Conservation (phyloP, 129 eudicot species). For the Tagetes patula region DNA sequence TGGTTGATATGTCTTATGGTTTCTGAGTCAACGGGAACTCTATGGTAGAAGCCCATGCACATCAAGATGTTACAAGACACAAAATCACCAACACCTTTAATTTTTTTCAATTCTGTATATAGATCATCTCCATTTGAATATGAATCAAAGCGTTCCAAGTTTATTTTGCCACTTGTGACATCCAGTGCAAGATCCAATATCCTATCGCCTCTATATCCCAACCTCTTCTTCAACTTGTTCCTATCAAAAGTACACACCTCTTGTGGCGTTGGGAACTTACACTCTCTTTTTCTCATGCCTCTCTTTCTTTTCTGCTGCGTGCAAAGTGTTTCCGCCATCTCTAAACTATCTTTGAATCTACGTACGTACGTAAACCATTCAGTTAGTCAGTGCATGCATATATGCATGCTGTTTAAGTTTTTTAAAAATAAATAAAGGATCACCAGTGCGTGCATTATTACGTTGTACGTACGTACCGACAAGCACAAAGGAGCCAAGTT, state of each 20-base stretch:
- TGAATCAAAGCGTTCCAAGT: background rate
- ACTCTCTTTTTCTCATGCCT: background rate
- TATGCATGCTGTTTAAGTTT: too few relatives aligned
- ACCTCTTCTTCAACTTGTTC: background rate
- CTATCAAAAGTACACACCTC: conserved; percentile 16
- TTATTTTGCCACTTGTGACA: conserved; percentile 23
- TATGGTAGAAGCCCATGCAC: conserved; percentile 43
- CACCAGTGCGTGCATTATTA: too few relatives aligned
- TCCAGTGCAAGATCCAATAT: conserved; percentile 21
- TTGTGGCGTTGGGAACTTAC: conserved; percentile 43
- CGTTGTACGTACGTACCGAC: conserved; percentile 15
- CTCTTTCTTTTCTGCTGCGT: conserved; percentile 11
- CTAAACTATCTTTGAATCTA: conserved; percentile 40
- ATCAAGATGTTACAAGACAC: conserved; percentile 30
- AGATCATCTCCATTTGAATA: background rate
- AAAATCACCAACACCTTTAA: conserved; percentile 39
- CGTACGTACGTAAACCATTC: background rate
- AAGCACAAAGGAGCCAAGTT: conserved; percentile 36
- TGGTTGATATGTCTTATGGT: conserved; percentile 38
- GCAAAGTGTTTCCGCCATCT: conserved; percentile 48
- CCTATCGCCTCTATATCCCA: conserved; percentile 29
- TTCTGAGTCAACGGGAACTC: conserved; percentile 47
- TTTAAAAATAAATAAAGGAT: too few relatives aligned
- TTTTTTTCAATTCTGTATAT: background rate
- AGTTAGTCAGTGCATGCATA: too few relatives aligned